These are phyloP conservation scores for Taxawa tesnikishii DNA, from an alignment of 2,329 filamentous ascomycete genomes.

Conservation along the genomic window DNA sequence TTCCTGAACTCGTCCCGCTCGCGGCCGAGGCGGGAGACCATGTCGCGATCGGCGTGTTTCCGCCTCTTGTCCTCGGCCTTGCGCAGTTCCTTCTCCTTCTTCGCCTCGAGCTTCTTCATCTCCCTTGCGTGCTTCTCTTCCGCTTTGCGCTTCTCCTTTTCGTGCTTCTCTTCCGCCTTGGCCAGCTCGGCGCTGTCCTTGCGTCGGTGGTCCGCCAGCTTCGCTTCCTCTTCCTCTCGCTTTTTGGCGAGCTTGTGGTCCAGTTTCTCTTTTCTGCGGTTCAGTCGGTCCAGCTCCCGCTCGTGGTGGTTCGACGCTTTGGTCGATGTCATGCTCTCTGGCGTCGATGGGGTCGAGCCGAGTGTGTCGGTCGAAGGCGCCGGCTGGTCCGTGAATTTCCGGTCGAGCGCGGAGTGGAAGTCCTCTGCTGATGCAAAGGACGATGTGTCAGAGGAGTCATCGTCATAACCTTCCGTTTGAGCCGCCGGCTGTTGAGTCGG, in stretches of 20 bases:
- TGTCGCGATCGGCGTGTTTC: constrained; percentile 34
- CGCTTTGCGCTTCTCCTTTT: constrained; percentile 50
- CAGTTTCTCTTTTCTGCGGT: constrained; percentile 47
- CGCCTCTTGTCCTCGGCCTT: constrained; percentile 33
- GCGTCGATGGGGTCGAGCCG: constrained; percentile 6
- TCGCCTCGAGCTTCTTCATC: constrained; percentile 40
- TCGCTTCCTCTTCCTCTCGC: constrained; percentile 38
- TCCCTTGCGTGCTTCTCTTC: constrained; percentile 53
- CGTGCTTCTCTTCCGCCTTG: constrained; percentile 56
- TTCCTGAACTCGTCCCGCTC: constrained; percentile 35
- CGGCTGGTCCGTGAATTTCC: constrained; percentile 17
- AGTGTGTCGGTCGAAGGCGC: constrained; percentile 15
- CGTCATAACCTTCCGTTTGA: neutral
- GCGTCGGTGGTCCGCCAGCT: constrained; percentile 22
- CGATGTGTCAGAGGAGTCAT: constrained; percentile 14
- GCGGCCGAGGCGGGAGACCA: constrained; percentile 32
- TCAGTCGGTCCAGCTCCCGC: constrained; percentile 53
- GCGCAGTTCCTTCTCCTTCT: constrained; percentile 20
- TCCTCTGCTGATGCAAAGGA: constrained; percentile 10
- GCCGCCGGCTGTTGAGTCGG: neutral
- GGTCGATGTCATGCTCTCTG: constrained; percentile 1
- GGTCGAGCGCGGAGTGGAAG: constrained; percentile 32
- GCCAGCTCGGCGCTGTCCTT: constrained; percentile 33
- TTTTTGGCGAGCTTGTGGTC: constrained; percentile 50
- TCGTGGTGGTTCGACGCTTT: constrained; percentile 28